These are phyloP conservation scores for Globisporangium recalcitrans DNA, from an alignment of 352 stramenopile species.

Conservation along the genomic window DNA sequence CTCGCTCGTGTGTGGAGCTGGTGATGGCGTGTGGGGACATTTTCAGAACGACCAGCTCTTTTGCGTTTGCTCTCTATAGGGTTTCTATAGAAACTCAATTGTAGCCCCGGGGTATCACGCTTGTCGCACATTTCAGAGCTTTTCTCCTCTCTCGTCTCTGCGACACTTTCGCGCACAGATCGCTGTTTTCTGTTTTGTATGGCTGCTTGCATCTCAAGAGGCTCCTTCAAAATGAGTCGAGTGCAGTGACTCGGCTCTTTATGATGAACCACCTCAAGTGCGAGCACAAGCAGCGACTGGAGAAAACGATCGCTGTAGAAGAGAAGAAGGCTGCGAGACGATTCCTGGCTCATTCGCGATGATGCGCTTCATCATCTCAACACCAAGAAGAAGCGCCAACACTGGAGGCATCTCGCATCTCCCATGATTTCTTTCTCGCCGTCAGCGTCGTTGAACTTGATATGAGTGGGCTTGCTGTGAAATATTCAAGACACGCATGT, in stretches of 20 bases:
- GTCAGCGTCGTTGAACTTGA: too few relatives aligned
- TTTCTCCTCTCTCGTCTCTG: background rate
- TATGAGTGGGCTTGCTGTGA: too few relatives aligned
- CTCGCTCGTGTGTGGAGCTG: background rate
- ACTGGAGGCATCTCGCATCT: too few relatives aligned
- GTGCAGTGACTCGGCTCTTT: too few relatives aligned
- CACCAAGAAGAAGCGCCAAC: background rate
- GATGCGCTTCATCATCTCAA: background rate
- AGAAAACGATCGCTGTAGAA: background rate
- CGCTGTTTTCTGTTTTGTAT: background rate
- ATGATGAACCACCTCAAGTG: background rate
- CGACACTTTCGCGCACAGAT: constrained; percentile 3
- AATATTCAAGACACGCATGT: too few relatives aligned
- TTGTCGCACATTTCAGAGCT: constrained; percentile 4
- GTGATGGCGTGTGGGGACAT: constrained; percentile 9
- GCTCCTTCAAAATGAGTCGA: background rate
- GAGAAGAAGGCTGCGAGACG: background rate
- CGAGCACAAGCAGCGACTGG: background rate
- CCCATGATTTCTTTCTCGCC: too few relatives aligned
- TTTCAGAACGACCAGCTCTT: constrained; percentile 4
- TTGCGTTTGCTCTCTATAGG: constrained; percentile 4
- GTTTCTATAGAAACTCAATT: constrained; percentile 11
- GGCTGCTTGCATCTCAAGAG: background rate
- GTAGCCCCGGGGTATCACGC: background rate
- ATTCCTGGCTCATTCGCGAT: background rate